A percentile compares a stretch with the other conserved stretches of the same genome.
phyloP scores from a whole-genome alignment of 352 stramenopile species.

The Blastocystis sp. region DNA sequence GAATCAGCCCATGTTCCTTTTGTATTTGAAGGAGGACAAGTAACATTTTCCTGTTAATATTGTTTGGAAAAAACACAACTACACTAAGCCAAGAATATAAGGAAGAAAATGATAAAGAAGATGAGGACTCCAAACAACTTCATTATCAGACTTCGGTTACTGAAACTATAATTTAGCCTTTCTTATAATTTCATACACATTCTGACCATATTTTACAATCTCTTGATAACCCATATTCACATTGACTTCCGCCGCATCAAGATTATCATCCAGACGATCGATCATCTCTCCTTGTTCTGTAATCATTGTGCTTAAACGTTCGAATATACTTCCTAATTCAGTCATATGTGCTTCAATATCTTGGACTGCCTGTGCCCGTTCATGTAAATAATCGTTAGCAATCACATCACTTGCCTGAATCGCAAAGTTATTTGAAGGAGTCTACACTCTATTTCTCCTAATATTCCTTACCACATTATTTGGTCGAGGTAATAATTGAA shows the following conservation, averaged over 20 bases:
- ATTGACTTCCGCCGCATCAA: conserved; percentile 48
- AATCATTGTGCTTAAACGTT: conserved; percentile 59
- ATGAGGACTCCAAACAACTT: conserved; percentile 60
- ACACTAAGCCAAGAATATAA: conserved; percentile 62
- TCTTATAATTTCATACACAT: neutral
- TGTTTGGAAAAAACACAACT: conserved; percentile 22
- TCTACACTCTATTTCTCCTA: neutral
- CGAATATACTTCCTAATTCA: conserved; percentile 55
- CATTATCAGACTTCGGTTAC: conserved; percentile 54
- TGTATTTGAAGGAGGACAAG: neutral
- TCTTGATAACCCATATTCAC: conserved; percentile 63
- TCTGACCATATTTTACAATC: conserved; percentile 67
- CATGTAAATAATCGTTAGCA: conserved; percentile 53
- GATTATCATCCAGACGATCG: conserved; percentile 64
- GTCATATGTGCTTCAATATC: conserved; percentile 63
- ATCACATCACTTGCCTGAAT: conserved; percentile 60
- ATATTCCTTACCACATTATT: neutral
- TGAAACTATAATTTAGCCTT: conserved; percentile 2
- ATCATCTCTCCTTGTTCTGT: conserved; percentile 64
- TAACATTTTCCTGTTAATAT: neutral
- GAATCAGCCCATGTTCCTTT: neutral
- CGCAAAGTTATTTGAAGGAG: neutral
- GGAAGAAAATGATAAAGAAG: conserved; percentile 67
- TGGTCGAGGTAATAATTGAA: neutral
- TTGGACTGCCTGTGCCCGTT: conserved; percentile 51